Base-by-base conservation (phyloP, 78 protist species). In the Dictyostelium brefeldianum region DNA sequence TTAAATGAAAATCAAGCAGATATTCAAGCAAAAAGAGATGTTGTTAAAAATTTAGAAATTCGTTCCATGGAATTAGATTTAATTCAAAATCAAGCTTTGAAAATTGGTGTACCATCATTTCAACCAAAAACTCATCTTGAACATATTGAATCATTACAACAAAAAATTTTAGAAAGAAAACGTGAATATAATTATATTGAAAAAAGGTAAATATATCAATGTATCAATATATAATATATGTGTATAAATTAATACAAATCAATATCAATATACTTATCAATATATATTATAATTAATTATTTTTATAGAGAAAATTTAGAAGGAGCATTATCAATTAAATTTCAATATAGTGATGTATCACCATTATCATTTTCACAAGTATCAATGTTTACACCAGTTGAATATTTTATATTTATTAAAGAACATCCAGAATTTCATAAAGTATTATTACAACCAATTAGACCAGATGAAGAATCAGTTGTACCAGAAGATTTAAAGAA, bases 341-440 rank as follows among this genome's bases (percentile, higher is more conserved):
- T 62, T 48, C 41, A 64, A 22, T 87, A 77, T 59, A 59, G 73
- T 65, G 93, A 87, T 54, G 50, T 36, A 18, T 0, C 80, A 48
- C 80, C 93, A 48, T 27, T 87, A 18, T n/a, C 83, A 77, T 64
- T 78, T n/a, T 65, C 73, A 43, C 79, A 77, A 31, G 57, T 87
- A 15, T 57, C 83, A 74, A 14, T 3, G 1, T 77, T 87, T 29
- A 9, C 93, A 54, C 93, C 93, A 64, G 25, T 59, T 47, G 84
- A 87, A 77, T 87, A 51, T 50, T 48, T 75, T 50, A 18, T n/a
- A 22, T 87, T 87, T 50, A 59, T 87, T 31, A 47, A 69, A 27
- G 93, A 87, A 65, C 93, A 87, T 87, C 84, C 93, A 59, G 93
- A 87, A 31, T 87, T 48, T 51, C 79, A 77, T 50, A 70, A 64